A percentile compares a stretch with the other conserved stretches of the same genome.
These are phyloP conservation scores for Oryza glumipatula DNA, from an alignment of 176 grass and related monocot genomes.

Conservation along the genomic window DNA sequence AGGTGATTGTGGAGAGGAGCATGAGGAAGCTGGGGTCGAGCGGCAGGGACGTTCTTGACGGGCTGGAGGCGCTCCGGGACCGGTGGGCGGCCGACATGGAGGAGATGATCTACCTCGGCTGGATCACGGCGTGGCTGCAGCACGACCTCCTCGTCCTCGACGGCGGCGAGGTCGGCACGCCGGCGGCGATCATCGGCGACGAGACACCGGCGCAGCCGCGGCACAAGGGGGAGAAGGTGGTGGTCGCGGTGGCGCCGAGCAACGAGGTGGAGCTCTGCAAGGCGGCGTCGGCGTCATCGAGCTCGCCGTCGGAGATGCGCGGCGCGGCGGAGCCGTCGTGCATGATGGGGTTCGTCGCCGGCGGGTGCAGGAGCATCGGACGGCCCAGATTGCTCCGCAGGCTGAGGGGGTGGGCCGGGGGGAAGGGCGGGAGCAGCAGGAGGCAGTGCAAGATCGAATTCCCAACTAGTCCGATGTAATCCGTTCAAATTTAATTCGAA, in stretches of 20 bases:
- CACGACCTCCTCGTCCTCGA: slow-evolving; percentile 56
- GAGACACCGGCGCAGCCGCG: background rate
- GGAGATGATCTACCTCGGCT: slow-evolving; percentile 85
- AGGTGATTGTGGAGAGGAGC: slow-evolving; percentile 51
- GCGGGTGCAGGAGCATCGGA: slow-evolving; percentile 10
- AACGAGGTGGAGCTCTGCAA: slow-evolving; percentile 55
- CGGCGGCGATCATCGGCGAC: background rate
- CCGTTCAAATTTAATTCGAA: background rate
- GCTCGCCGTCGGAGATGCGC: slow-evolving; percentile 10
- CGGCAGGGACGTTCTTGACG: slow-evolving; percentile 54
- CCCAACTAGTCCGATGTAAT: slow-evolving; percentile 13
- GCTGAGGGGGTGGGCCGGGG: slow-evolving; percentile 72
- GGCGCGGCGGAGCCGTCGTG: slow-evolving; percentile 24
- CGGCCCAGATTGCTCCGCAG: slow-evolving; percentile 73
- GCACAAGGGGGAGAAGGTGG: slow-evolving; percentile 45
- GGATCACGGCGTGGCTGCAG: slow-evolving; percentile 76
- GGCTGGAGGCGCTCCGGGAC: slow-evolving; percentile 53
- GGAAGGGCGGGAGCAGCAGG: slow-evolving; percentile 39
- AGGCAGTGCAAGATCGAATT: slow-evolving; percentile 19
- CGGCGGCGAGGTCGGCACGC: background rate
- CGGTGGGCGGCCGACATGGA: slow-evolving; percentile 84
- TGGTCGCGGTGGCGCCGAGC: slow-evolving; percentile 24
- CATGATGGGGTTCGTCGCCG: slow-evolving; percentile 42
- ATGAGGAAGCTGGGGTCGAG: slow-evolving; percentile 42
- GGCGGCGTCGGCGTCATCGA: slow-evolving; percentile 7